Conservation (phyloP, 306 rosid species). For the Herpetospermum pedunculosum region DNA sequence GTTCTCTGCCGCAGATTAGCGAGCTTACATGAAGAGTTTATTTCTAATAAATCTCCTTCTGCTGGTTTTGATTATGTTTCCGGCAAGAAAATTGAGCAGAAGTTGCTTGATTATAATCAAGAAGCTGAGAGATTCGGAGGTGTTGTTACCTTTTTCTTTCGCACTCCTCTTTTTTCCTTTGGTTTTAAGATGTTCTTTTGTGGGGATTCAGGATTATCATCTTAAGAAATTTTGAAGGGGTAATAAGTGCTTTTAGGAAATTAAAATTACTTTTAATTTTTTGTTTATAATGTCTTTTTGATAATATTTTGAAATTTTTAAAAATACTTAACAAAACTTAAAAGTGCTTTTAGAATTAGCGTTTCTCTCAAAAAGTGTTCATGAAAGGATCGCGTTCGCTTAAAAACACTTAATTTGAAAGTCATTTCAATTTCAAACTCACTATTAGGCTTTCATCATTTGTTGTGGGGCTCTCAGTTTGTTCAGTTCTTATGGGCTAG, state of each 20-base stretch:
- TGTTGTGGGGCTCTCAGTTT: too few relatives aligned
- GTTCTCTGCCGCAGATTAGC: slow-evolving; percentile 69
- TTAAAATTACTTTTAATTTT: background rate
- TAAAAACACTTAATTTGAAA: too few relatives aligned
- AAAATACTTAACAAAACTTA: too few relatives aligned
- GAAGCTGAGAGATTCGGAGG: slow-evolving; percentile 93
- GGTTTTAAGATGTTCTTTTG: background rate
- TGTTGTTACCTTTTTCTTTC: slow-evolving; percentile 11
- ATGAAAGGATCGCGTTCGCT: background rate
- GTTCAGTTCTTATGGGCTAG: too few relatives aligned
- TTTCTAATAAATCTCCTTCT: slow-evolving; percentile 64
- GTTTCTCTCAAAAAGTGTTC: background rate
- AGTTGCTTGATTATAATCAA: slow-evolving; percentile 67
- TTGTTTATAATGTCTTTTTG: background rate
- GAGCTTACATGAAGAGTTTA: slow-evolving; percentile 62
- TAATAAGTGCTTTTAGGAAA: background rate
- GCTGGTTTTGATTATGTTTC: slow-evolving; percentile 84
- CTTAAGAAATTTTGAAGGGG: background rate
- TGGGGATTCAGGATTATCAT: background rate
- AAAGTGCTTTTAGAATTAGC: too few relatives aligned
- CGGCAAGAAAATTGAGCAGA: slow-evolving; percentile 87
- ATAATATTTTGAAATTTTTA: too few relatives aligned
- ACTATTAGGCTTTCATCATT: background rate
- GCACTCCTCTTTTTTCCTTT: background rate
- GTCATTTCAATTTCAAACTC: background rate